phyloP scores from a whole-genome alignment of 169 alveolate species.

The Plasmodium billcollinsi region DNA sequence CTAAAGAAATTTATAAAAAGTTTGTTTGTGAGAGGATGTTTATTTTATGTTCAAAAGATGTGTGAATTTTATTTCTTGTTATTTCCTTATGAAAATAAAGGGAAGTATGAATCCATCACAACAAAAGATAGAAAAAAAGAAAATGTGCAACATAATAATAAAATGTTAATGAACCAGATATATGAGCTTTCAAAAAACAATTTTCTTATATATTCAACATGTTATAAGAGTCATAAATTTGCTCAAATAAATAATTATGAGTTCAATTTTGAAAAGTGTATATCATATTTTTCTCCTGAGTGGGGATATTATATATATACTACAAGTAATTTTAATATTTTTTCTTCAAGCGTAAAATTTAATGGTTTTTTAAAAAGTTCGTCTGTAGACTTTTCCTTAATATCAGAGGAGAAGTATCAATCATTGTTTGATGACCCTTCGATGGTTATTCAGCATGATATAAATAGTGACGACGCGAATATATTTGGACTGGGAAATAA shows the following conservation, averaged over 20 bases:
- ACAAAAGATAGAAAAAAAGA: not conserved
- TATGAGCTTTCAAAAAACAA: conserved; percentile 38
- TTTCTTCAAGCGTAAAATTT: conserved; percentile 33
- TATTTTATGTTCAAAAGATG: conserved; percentile 22
- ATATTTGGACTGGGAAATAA: not conserved
- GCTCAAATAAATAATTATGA: conserved; percentile 44
- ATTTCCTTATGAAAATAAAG: conserved; percentile 22
- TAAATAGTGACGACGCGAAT: not conserved
- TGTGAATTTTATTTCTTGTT: conserved; percentile 29
- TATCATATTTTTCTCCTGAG: conserved; percentile 50
- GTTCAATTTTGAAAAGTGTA: conserved; percentile 23
- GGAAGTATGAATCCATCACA: too few species aligned
- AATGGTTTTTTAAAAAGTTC: conserved; percentile 58
- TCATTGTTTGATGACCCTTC: not conserved
- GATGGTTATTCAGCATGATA: not conserved
- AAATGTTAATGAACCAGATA: conserved; percentile 6
- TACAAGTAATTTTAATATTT: conserved; percentile 65
- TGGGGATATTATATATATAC: conserved; percentile 75
- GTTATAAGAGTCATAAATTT: conserved; percentile 47
- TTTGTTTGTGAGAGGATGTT: conserved; percentile 69
- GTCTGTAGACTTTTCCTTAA: conserved; percentile 11
- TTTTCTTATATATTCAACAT: conserved; percentile 32
- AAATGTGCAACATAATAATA: not conserved
- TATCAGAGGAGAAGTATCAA: not conserved
- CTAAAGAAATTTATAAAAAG: conserved; percentile 24